These are phyloP conservation scores for Ophiosphaerella narmari DNA, from an alignment of 2,329 filamentous ascomycete species.

Conservation along the genomic window DNA sequence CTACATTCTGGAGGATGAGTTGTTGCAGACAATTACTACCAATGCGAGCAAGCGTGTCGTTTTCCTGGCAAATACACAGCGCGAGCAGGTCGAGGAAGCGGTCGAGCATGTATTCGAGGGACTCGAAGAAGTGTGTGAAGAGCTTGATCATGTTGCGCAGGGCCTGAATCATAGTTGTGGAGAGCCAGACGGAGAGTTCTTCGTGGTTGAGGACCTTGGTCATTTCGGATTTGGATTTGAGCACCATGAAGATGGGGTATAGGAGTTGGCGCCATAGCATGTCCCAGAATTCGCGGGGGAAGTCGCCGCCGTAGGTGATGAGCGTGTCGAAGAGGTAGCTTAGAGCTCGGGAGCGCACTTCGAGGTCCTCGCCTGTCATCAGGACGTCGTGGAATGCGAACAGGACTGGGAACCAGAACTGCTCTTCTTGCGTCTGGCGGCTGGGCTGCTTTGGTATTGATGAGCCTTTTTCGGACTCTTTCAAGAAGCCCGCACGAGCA, in stretches of 20 bases:
- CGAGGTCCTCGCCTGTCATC: slow-evolving; percentile 98
- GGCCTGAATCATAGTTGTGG: slow-evolving; percentile 98
- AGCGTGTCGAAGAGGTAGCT: slow-evolving; percentile 97
- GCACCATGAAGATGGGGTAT: slow-evolving; percentile 97
- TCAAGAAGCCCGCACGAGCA: slow-evolving; percentile 60
- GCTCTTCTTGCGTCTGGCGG: slow-evolving; percentile 90
- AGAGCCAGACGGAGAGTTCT: slow-evolving; percentile 97
- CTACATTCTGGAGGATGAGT: slow-evolving; percentile 93
- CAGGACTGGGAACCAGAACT: slow-evolving; percentile 97
- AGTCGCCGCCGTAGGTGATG: slow-evolving; percentile 86
- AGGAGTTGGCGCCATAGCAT: slow-evolving; percentile 95
- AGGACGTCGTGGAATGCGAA: slow-evolving; percentile 98
- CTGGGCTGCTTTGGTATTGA: slow-evolving; percentile 66
- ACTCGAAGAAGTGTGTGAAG: slow-evolving; percentile 98
- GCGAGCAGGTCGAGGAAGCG: slow-evolving; percentile 93
- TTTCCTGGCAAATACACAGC: slow-evolving; percentile 97
- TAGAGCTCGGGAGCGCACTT: slow-evolving; percentile 85
- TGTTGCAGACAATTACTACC: slow-evolving; percentile 98
- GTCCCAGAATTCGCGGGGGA: slow-evolving; percentile 96
- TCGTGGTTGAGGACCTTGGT: slow-evolving; percentile 93
- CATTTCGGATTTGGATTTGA: slow-evolving; percentile 96
- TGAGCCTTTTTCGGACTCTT: slow-evolving; percentile 54
- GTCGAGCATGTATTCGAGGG: slow-evolving; percentile 96
- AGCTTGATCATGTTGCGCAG: slow-evolving; percentile 97
- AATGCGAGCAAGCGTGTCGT: slow-evolving; percentile 96